Evolutionary conservation across 1,139 yeast species (phyloP), one percentile per base, ranked within the genome.

Genomic region (Wickerhamomyces sp.): DNA sequence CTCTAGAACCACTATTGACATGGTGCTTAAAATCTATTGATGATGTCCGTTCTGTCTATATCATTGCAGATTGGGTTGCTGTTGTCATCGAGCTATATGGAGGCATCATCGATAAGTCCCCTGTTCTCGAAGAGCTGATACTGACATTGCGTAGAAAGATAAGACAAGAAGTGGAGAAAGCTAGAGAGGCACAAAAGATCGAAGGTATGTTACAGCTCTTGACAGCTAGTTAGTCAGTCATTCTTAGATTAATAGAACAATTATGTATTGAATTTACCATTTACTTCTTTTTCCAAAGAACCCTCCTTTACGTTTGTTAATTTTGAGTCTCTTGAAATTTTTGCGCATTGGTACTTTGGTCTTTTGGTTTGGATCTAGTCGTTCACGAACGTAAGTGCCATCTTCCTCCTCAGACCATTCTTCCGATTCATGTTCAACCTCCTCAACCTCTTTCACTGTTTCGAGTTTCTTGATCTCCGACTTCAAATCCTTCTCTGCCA

Each of bases 161-260:
- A 38, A 76, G 76, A 48, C 63, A 69, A 34, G 97, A 91, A 66
- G 80, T 90, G 37, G 75, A 73, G 48, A 83, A 84, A 59, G 88
- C 96, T 40, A 80, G 81, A 61, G 96, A 91, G 62, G 96, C 98
- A 9, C 85, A 84, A 64, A 85, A 81, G 62, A 81, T 93, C 42
- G 89, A 86, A 58, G 99, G 99, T 49, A 93, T 93, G 98, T 73
- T 93, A 58, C 94, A 89, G 65, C 67, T 93, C 55, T 73, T 91
- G 57, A 79, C 75, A 34, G 59, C 60, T n/a, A 64, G 60, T 50
- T 67, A 50, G 48, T 18, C 10, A n/a, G 14, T 6, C 30, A 10
- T 10, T 36, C 11, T 34, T 26, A 23, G n/a, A 27, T n/a, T 32
- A 34, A 27, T 7, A 26, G 14, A 38, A 36, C n/a, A 33, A 23